phyloP scores from a whole-genome alignment of 2,329 filamentous ascomycete species.

The Myriosclerotinia duriaeana region DNA sequence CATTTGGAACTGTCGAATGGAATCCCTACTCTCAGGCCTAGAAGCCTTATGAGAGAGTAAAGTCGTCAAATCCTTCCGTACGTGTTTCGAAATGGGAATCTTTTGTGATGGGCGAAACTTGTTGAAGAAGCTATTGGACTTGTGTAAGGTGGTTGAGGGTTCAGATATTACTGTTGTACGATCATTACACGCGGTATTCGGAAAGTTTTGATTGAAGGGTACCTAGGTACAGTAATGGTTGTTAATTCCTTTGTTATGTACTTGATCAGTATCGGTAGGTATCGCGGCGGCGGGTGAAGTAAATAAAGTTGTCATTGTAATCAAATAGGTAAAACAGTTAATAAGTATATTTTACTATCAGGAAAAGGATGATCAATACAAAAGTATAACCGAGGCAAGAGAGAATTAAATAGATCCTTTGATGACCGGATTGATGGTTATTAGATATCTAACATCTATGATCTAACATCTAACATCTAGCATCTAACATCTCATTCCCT shows the following conservation, averaged over 20 bases:
- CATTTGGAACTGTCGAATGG: background rate
- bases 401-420: background rate
- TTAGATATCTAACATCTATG: background rate
- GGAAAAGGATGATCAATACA: background rate
- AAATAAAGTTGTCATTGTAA: background rate
- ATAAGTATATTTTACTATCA: no score
- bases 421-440: background rate
- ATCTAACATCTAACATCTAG: no score
- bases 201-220: constrained; percentile 2
- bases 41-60: constrained; percentile 3
- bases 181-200: constrained; percentile 18
- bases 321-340: no score
- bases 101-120: constrained; percentile 3
- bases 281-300: background rate
- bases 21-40: background rate
- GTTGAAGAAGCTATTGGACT: background rate
- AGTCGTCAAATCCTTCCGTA: background rate
- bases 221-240: background rate
- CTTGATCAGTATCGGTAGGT: background rate
- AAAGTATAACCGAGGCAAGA: background rate
- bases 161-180: constrained; percentile 1
- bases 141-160: constrained; percentile 8
- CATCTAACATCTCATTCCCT: no score
- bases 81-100: no score
- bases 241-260: background rate